Evolutionary conservation across 2,329 filamentous ascomycete species (phyloP).

Genomic region (Arthrobotrys sphaeroides): DNA sequence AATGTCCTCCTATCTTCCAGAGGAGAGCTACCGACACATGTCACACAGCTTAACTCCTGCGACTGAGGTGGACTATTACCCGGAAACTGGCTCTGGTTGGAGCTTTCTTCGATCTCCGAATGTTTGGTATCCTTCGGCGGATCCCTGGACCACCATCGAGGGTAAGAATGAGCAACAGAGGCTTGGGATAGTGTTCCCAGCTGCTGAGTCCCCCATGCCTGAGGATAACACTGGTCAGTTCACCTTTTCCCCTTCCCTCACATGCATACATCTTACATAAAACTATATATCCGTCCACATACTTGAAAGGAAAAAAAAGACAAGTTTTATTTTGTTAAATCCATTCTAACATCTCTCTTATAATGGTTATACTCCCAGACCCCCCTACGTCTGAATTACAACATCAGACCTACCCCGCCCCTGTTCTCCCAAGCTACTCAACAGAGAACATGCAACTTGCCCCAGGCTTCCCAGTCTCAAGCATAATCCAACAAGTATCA

Average conservation of each 20-base stretch:
- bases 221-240: constrained; percentile 44
- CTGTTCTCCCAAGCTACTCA: constrained; percentile 52
- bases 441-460: constrained; percentile 52
- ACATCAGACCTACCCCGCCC: constrained; percentile 47
- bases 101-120: constrained; percentile 52
- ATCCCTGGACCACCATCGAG: constrained; percentile 38
- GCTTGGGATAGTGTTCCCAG: constrained; percentile 47
- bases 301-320: no score
- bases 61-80: constrained; percentile 51
- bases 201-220: constrained; percentile 46
- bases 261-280: constrained; percentile 1
- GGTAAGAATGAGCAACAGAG: constrained; percentile 48
- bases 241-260: background rate
- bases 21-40: constrained; percentile 47
- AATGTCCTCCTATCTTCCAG: constrained; percentile 49
- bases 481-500: constrained; percentile 47
- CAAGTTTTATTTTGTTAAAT: constrained; percentile 1
- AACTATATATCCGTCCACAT: background rate
- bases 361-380: constrained; percentile 29
- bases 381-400: constrained; percentile 36
- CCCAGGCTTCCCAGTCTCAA: constrained; percentile 49
- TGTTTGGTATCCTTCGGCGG: constrained; percentile 50
- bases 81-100: constrained; percentile 48
- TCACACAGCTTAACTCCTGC: constrained; percentile 52
- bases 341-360: constrained; percentile 25